Evolutionary conservation across 2,329 filamentous ascomycete genomes (phyloP).

Genomic region (Monosporascus cannonballus): DNA sequence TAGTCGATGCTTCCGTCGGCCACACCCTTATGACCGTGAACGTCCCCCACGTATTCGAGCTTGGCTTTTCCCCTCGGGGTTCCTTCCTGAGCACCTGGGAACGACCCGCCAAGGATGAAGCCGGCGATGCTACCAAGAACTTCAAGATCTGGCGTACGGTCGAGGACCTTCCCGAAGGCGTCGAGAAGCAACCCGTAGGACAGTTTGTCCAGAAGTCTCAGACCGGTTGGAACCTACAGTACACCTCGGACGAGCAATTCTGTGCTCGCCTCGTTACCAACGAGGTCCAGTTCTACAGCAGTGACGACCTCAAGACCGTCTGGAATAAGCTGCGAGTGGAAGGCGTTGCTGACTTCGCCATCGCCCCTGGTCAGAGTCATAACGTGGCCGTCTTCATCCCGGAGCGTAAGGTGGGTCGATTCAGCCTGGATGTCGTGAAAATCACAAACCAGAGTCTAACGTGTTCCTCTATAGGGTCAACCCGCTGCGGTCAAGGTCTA

Average conservation of each 20-base stretch:
- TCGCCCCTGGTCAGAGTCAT: constrained; percentile 84
- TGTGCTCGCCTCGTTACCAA: constrained; percentile 94
- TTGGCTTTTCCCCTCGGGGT: constrained; percentile 88
- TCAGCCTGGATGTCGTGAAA: background rate
- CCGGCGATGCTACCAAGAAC: constrained; percentile 91
- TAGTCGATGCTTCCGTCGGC: constrained; percentile 76
- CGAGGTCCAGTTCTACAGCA: constrained; percentile 95
- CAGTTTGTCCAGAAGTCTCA: constrained; percentile 94
- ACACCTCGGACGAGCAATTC: constrained; percentile 86
- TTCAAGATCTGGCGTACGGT: constrained; percentile 91
- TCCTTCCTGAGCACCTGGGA: constrained; percentile 97
- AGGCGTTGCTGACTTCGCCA: constrained; percentile 80
- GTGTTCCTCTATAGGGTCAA: constrained; percentile 59
- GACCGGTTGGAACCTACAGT: constrained; percentile 95
- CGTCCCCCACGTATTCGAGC: constrained; percentile 81
- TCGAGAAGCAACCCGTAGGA: constrained; percentile 70
- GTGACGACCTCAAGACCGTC: constrained; percentile 73
- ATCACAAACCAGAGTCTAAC: constrained; percentile 7
- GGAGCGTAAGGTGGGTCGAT: constrained; percentile 72
- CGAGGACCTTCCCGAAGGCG: constrained; percentile 57
- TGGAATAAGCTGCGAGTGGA: constrained; percentile 96
- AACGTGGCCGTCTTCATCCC: constrained; percentile 93
- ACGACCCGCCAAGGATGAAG: constrained; percentile 84
- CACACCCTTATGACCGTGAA: constrained; percentile 68
- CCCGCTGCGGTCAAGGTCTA: constrained; percentile 92